Base-by-base conservation (phyloP, 2,329 filamentous ascomycete genomes). In the Knufia petricola region DNA sequence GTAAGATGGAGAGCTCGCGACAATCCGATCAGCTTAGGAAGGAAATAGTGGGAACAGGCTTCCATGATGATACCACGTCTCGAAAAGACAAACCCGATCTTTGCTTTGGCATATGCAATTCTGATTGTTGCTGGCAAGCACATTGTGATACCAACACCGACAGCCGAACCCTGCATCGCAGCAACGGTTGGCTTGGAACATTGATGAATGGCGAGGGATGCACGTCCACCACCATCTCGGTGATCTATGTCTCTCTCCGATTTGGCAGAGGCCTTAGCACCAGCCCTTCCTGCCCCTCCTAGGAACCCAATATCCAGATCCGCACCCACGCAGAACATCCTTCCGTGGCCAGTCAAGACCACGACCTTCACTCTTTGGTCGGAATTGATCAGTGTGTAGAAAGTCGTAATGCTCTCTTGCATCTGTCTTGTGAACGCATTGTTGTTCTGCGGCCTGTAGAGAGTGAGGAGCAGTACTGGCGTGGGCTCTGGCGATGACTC, bases 381-480 rank as follows among this genome's bases (percentile, higher is more conserved):
- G 23, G 63, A 50, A 21, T 76, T 75, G 23, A 81, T 66, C 7
- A 72, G 60, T 47, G 64, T 60, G 59, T 76, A 76, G 39, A 76
- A 77, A 2, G 64, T 55, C 50, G 78, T 73, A 24, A 87, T 69
- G 57, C 82, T 81, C 13, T 65, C 59, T 58, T 76, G 75, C 79
- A 86, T 85, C 12, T 65, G 69, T 17, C 72, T 67, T 2, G 80
- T 85, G 64, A 86, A 85, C 52, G 79, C 82, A 73, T 87, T 86
- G 66, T 81, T 72, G 51, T 78, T 78, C 9, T 68, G 63, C 0
- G 82, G 83, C 15, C 84, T 77, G 66, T 83, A 72, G 34, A 86
- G 73, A 1, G 76, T 76, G 28, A 85, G 63, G 53, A 85, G 63
- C 43, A 86, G 72, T 45, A 84, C 72, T 13, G 75, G 74, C 1